Percentiles rank a stretch among this genome's conserved stretches.
Evolutionary conservation across 2,329 filamentous ascomycete species (phyloP).

Genomic region (Cytospora piceicola): DNA sequence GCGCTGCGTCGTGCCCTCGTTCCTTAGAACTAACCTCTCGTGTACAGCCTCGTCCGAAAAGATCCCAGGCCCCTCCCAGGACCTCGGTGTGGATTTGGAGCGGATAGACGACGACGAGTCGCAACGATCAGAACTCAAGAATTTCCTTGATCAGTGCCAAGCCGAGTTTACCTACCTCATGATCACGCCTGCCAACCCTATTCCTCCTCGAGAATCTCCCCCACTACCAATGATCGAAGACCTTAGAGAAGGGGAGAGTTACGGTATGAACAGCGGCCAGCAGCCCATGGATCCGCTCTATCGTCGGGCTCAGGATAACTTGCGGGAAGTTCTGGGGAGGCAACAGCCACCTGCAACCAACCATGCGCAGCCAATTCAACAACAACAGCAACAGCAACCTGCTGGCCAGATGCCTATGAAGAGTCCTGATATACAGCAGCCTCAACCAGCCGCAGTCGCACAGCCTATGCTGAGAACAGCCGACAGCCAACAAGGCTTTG

Average conservation of each 20-base stretch:
- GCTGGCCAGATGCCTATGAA: conserved; percentile 34
- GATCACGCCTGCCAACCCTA: conserved; percentile 68
- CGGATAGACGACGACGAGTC: conserved; percentile 54
- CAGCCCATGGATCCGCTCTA: conserved; percentile 41
- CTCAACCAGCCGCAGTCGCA: conserved; percentile 48
- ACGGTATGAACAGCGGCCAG: conserved; percentile 49
- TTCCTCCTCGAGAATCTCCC: conserved; percentile 66
- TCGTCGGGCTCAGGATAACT: conserved; percentile 21
- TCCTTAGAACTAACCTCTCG: conserved; percentile 25
- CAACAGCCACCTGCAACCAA: conserved; percentile 54
- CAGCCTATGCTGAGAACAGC: conserved; percentile 24
- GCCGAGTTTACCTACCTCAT: conserved; percentile 70
- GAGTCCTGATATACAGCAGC: conserved; percentile 39
- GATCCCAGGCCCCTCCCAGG: conserved; percentile 43
- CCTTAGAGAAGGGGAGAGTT: conserved; percentile 58
- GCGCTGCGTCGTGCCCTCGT: conserved; percentile 13
- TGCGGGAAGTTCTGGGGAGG: conserved; percentile 26
- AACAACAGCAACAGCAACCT: conserved; percentile 40
- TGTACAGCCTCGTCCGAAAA: conserved; percentile 49
- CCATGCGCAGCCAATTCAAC: conserved; percentile 49
- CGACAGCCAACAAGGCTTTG: conserved; percentile 37
- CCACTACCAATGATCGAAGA: conserved; percentile 63
- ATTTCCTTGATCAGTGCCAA: conserved; percentile 67
- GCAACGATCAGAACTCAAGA: conserved; percentile 58
- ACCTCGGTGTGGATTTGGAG: conserved; percentile 51